phyloP scores from a whole-genome alignment of 805 yeast species.

The Suhomyces prunicola region DNA sequence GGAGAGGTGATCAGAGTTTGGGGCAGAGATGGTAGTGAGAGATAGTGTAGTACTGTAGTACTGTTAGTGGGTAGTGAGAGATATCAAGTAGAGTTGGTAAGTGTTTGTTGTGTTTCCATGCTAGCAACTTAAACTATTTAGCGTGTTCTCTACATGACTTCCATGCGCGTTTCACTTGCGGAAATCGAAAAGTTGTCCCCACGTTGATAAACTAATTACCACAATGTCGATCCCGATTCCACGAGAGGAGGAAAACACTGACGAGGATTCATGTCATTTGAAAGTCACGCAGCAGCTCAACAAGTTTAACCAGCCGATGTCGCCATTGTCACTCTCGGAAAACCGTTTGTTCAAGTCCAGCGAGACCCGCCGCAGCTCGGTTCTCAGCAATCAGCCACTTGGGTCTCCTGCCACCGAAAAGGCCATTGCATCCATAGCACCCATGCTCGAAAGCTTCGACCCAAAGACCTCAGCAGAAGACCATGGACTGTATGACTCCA shows the following conservation, averaged over 20 bases:
- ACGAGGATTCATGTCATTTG: background rate
- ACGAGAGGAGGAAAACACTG: background rate
- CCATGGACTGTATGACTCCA: slow-evolving; percentile 2
- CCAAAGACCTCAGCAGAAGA: slow-evolving; percentile 60
- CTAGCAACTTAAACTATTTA: background rate
- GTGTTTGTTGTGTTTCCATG: no score
- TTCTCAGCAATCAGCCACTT: slow-evolving; percentile 8
- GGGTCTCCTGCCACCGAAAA: slow-evolving; percentile 39
- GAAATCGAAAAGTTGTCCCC: background rate
- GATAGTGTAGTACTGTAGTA: no score
- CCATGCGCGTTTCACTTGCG: background rate
- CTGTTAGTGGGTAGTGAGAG: no score
- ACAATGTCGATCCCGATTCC: background rate
- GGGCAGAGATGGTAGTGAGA: background rate
- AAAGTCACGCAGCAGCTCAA: background rate
- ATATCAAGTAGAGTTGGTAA: no score
- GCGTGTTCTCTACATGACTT: background rate
- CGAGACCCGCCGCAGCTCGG: background rate
- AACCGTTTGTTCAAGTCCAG: slow-evolving; percentile 1
- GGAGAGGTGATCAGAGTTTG: background rate
- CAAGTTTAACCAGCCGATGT: slow-evolving; percentile 30
- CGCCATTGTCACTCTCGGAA: slow-evolving; percentile 29
- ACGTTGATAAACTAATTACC: background rate
- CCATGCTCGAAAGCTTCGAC: slow-evolving; percentile 67
- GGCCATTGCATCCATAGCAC: slow-evolving; percentile 79